A percentile compares a stretch with the other conserved stretches of the same genome.
Evolutionary conservation across 768 basidiomycete genomes (phyloP).

Genomic region (Collybia sp.): DNA sequence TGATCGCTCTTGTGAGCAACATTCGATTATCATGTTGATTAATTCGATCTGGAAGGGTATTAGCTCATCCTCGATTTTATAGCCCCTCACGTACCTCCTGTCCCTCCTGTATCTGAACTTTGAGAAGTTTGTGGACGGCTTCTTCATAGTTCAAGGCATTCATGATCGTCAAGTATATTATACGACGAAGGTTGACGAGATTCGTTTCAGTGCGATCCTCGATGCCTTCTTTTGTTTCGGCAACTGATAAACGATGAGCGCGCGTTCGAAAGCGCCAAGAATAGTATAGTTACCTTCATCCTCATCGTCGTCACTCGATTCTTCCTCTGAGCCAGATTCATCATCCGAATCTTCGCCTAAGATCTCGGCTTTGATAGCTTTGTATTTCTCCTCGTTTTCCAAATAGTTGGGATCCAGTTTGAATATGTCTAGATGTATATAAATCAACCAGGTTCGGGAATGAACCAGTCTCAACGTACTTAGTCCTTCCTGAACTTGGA

Average conservation of each 20-base stretch:
- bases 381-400: conserved; percentile 94
- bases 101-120: conserved; percentile 86
- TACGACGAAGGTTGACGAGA: conserved; percentile 88
- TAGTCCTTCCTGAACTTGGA: conserved; percentile 90
- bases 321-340: conserved; percentile 63
- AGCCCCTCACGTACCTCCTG: conserved; percentile 67
- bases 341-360: conserved; percentile 83
- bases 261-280: not conserved
- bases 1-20: conserved; percentile 98
- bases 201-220: conserved; percentile 95
- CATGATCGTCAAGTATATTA: conserved; percentile 98
- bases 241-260: conserved; percentile 33
- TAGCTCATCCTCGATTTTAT: not conserved
- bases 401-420: conserved; percentile 85
- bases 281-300: conserved; percentile 29
- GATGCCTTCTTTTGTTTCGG: conserved; percentile 81
- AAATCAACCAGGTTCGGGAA: conserved; percentile 3
- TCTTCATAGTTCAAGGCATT: conserved; percentile 98
- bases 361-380: conserved; percentile 87
- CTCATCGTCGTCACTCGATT: conserved; percentile 61
- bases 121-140: conserved; percentile 96
- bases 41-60: conserved; percentile 73
- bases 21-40: conserved; percentile 98
- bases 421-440: conserved; percentile 70
- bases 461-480: conserved; percentile 51